Evolutionary conservation across 2,329 filamentous ascomycete species (phyloP), one percentile per base, ranked within the genome.

Genomic region (Hortaea werneckii): DNA sequence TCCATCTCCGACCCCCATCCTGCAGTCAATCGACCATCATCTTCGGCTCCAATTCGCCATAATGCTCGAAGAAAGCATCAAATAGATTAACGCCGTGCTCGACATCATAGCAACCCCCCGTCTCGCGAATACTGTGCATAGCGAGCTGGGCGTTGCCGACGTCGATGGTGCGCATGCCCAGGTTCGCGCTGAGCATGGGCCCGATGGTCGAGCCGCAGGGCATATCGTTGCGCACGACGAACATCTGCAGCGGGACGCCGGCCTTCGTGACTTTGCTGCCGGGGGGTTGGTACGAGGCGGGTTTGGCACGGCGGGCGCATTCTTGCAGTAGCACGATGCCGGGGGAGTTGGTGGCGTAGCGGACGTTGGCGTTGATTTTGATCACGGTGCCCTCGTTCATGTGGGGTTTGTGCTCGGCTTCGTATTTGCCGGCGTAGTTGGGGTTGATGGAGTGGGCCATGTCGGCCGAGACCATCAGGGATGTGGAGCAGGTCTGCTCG

Each of bases 361-460:
- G 83, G 56, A 92, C 87, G 66, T 96, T 98, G 52, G 92, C 92
- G 64, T 98, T 98, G 73, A 98, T 78, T 72, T 98, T 98, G 73
- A 98, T 88, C 40, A 96, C 90, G 4, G 87, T 87, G 43, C 92
- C 92, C 66, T 87, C 86, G 76, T 98, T 98, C 78, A 98, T 94
- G 67, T 89, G 83, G 5, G 92, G 92, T 54, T 86, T 80, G 69
- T 98, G 92, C 57, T 87, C 85, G 32, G 80, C 68, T 70, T 98
- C 92, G 68, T 96, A 95, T 68, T 96, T 96, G 56, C 71, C 80
- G 4, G 82, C 76, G 65, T 95, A 98, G 72, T 98, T 98, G 47
- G 92, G 92, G 67, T 98, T 87, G 10, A 98, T 82, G 5, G 85
- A 85, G 71, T 98, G 92, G 1, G 92, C 89, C 92, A 98, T 96